These are phyloP conservation scores for Pseudogymnoascus sp. DNA, from an alignment of 2,329 filamentous ascomycete genomes.

Conservation along the genomic window DNA sequence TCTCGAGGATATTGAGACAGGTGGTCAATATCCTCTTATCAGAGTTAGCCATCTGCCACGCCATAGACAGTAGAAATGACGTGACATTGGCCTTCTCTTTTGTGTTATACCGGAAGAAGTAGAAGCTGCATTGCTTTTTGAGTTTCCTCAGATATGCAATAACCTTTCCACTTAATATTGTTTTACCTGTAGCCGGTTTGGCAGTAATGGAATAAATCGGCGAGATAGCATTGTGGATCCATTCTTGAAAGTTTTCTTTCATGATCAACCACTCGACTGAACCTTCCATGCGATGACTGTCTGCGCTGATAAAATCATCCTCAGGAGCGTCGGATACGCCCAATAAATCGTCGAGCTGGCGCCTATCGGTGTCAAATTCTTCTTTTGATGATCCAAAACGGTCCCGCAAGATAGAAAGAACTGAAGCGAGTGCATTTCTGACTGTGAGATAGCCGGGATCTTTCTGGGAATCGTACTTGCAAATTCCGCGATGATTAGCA, in stretches of 20 bases:
- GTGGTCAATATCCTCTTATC: background rate
- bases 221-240: background rate
- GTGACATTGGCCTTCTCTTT: background rate
- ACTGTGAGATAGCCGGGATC: background rate
- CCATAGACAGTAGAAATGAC: background rate
- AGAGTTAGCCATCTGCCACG: background rate
- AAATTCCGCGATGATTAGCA: background rate
- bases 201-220: background rate
- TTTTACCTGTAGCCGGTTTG: background rate
- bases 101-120: background rate
- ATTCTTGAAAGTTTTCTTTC: background rate
- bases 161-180: background rate
- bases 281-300: background rate
- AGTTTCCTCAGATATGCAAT: background rate
- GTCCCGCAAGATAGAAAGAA: background rate
- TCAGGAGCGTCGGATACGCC: background rate
- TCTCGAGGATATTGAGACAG: background rate
- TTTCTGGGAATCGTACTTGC: background rate
- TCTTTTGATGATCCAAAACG: background rate
- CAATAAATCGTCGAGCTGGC: background rate
- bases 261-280: background rate
- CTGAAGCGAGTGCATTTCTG: background rate
- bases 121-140: background rate
- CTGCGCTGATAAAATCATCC: background rate
- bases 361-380: background rate